Conservation (phyloP, 306 rosid genomes). For the Pachyrhizus erosus region DNA sequence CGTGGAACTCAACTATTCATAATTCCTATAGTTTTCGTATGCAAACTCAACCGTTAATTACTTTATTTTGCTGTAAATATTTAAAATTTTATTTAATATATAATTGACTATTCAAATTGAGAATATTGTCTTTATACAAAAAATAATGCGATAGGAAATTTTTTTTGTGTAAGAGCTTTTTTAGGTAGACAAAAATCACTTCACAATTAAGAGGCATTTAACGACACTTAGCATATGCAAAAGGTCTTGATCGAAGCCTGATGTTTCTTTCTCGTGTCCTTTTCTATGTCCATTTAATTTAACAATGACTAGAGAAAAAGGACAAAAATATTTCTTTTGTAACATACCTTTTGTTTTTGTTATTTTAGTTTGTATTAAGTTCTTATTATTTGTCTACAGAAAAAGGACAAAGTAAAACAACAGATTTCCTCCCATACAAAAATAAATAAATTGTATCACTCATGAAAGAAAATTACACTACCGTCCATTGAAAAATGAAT, state of each 20-base stretch:
- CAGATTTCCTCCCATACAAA: background rate
- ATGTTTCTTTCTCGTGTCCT: background rate
- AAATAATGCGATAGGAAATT: background rate
- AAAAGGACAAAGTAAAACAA: background rate
- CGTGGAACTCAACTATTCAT: background rate
- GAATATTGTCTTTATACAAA: background rate
- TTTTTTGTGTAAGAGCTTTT: background rate
- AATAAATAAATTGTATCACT: background rate
- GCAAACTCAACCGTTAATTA: background rate
- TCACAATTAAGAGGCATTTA: background rate
- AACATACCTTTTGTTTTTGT: background rate
- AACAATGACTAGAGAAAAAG: background rate
- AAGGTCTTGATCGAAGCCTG: constrained; percentile 1
- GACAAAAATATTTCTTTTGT: background rate
- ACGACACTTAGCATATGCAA: background rate
- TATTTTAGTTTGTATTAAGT: background rate
- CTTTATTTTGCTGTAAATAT: background rate
- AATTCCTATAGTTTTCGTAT: background rate
- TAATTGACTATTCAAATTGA: background rate
- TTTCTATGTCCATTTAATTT: constrained; percentile 12
- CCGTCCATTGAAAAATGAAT: background rate
- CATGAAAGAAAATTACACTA: background rate
- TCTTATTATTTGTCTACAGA: background rate
- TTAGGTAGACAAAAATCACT: background rate
- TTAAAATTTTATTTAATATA: background rate